Evolutionary conservation across 1,139 yeast genomes (phyloP), one percentile per base, ranked within the genome.

Genomic region (Yamadazyma dendronema): DNA sequence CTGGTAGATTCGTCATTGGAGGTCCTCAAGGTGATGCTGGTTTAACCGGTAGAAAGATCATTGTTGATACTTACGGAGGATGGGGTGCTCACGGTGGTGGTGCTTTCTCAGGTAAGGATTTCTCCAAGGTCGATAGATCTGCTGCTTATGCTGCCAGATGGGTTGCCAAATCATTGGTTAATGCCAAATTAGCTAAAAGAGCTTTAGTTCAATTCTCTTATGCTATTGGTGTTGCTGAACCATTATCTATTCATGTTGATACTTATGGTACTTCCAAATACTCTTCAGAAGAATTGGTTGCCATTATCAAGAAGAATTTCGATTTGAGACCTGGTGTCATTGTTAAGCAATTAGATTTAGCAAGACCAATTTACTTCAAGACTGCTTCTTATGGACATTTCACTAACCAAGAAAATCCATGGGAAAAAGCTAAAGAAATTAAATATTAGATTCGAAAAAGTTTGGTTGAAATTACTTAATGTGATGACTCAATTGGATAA

Each of bases 51-150:
- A 89, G 99, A 77, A 92, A 92, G 80, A 92, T 92, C 68, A 92
- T 92, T 62, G 99, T 92, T 64, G 99, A 92, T 73, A 95, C 98
- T 50, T 92, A 92, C 75, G 99, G 99, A 77, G 98, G 99, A 59
- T 94, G 98, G 94, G 97, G 98, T 73, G 97, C 98, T 59, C 98
- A 92, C 79, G 99, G 99, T 74, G 99, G 99, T 79, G 99, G 99
- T 81, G 98, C 98, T 52, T 92, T 94, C 89, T 86, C 96, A 48
- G 99, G 99, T 73, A 92, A 92, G 80, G 99, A 92, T 73, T 92
- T 88, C 86, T 88, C 97, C 66, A 92, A 92, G 81, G 99, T 92
- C 62, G 99, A 92, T 73, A 88, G 99, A 79, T 92, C 98, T 52
- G 99, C 98, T 63, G 98, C 98, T 53, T 92, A 92, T 66, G 97